These are phyloP conservation scores for Fomitopsis betulina DNA, from an alignment of 1,284 basidiomycete species.

Conservation along the genomic window DNA sequence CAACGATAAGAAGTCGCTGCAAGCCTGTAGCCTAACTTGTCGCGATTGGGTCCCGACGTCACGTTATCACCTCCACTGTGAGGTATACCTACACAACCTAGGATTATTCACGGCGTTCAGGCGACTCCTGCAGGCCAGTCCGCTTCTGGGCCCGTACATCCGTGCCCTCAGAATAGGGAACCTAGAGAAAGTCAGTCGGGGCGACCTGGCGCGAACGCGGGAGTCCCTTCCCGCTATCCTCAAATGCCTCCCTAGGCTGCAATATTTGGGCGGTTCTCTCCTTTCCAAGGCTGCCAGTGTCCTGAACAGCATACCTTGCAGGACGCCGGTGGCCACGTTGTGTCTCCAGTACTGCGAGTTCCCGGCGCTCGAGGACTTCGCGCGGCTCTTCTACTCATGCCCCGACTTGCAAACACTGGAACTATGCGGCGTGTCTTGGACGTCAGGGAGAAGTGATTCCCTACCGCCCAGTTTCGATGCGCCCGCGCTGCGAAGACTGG, in stretches of 20 bases:
- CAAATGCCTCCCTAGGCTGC: slow-evolving; percentile 14
- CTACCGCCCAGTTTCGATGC: background rate
- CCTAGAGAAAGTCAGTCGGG: slow-evolving; percentile 2
- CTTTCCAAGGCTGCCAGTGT: slow-evolving; percentile 14
- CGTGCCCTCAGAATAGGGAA: slow-evolving; percentile 19
- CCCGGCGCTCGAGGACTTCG: slow-evolving; percentile 21
- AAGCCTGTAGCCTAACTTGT: slow-evolving; percentile 31
- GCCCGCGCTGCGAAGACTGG: slow-evolving; percentile 11
- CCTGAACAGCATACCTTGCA: slow-evolving; percentile 9
- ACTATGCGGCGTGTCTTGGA: slow-evolving; percentile 23
- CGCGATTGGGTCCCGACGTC: slow-evolving; percentile 32
- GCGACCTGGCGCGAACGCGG: slow-evolving; percentile 5
- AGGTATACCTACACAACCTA: slow-evolving; percentile 19
- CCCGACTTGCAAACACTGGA: slow-evolving; percentile 19
- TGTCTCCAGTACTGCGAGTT: slow-evolving; percentile 25
- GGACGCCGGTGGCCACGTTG: slow-evolving; percentile 18
- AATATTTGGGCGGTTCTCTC: slow-evolving; percentile 18
- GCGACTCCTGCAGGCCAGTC: slow-evolving; percentile 17
- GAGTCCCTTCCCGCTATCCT: slow-evolving; percentile 14
- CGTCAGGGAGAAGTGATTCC: background rate
- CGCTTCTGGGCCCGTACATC: slow-evolving; percentile 21
- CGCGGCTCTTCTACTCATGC: slow-evolving; percentile 22
- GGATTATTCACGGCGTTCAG: slow-evolving; percentile 14
- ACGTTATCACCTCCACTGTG: slow-evolving; percentile 32
- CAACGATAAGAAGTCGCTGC: slow-evolving; percentile 26